Percentiles rank a stretch among this genome's conserved stretches.
These are phyloP conservation scores for Candida insectalens DNA, from an alignment of 805 yeast species.

Conservation along the genomic window DNA sequence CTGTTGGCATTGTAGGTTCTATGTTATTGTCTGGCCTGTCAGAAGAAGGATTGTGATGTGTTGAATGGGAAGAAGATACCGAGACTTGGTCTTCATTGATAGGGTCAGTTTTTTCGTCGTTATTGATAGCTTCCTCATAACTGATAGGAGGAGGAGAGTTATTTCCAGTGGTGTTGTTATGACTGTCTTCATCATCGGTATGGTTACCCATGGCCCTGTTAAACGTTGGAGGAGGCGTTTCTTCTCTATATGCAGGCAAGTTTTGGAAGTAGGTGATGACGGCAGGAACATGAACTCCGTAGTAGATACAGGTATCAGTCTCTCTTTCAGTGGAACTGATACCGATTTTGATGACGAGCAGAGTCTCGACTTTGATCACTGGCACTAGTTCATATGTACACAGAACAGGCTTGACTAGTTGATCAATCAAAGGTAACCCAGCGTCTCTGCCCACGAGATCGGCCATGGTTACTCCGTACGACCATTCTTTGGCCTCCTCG, in stretches of 20 bases:
- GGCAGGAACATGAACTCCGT: neutral
- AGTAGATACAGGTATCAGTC: too few species aligned
- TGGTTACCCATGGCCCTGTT: too few species aligned
- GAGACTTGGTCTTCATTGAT: too few species aligned
- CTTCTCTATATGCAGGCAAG: slow-evolving; percentile 2
- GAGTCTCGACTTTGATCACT: neutral
- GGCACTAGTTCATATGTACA: slow-evolving; percentile 1
- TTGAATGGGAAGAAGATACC: too few species aligned
- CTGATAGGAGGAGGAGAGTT: too few species aligned
- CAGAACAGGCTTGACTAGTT: slow-evolving; percentile 1
- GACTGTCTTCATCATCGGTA: too few species aligned
- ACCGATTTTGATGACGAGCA: neutral
- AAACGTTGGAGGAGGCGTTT: slow-evolving; percentile 2
- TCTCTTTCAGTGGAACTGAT: slow-evolving; percentile 1
- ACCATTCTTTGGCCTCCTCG: neutral
- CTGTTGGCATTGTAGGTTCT: too few species aligned
- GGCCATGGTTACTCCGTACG: neutral
- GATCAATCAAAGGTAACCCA: slow-evolving; percentile 1
- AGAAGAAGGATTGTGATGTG: too few species aligned
- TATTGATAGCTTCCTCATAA: too few species aligned
- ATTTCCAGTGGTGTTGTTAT: too few species aligned
- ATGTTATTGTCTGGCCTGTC: too few species aligned
- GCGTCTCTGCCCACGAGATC: slow-evolving; percentile 1
- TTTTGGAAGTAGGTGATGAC: slow-evolving; percentile 1
- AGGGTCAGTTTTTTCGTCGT: too few species aligned